A percentile compares a stretch with the other conserved stretches of the same genome.
phyloP scores from a whole-genome alignment of 2,329 filamentous ascomycete genomes.

The Beauveria sp. region DNA sequence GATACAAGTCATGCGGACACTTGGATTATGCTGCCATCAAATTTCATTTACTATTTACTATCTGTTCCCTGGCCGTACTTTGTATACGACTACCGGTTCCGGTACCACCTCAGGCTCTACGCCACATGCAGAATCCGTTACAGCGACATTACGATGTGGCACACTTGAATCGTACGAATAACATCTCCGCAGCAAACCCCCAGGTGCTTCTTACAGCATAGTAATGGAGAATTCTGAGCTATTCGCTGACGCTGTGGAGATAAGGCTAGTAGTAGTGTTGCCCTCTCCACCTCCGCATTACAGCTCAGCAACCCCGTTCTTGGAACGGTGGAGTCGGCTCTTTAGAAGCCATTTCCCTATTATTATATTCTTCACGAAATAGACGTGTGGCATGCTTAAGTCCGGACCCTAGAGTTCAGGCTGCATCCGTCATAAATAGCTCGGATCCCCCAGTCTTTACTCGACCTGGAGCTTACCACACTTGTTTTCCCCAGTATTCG shows the following conservation, averaged over 20 bases:
- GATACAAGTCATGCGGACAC: background rate
- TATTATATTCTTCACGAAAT: background rate
- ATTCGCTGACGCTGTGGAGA: background rate
- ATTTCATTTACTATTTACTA: background rate
- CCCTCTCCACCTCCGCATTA: slow-evolving; percentile 1
- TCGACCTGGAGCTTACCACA: background rate
- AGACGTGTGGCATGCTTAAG: background rate
- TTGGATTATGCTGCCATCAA: background rate
- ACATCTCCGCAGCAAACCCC: too few species aligned
- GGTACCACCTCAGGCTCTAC: background rate
- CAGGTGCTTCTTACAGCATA: background rate
- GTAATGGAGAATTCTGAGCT: background rate
- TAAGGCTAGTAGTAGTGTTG: background rate
- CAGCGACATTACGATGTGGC: background rate
- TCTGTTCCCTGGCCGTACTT: background rate
- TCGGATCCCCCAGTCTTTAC: background rate
- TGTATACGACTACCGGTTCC: background rate
- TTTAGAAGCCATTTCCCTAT: background rate
- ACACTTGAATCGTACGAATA: background rate
- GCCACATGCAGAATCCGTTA: background rate
- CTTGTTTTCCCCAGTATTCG: background rate
- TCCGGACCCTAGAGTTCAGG: background rate
- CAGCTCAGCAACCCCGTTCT: background rate
- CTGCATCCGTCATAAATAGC: background rate
- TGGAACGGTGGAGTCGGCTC: background rate